These are phyloP conservation scores for Suillus occidentalis DNA, from an alignment of 768 basidiomycete species.

Conservation along the genomic window DNA sequence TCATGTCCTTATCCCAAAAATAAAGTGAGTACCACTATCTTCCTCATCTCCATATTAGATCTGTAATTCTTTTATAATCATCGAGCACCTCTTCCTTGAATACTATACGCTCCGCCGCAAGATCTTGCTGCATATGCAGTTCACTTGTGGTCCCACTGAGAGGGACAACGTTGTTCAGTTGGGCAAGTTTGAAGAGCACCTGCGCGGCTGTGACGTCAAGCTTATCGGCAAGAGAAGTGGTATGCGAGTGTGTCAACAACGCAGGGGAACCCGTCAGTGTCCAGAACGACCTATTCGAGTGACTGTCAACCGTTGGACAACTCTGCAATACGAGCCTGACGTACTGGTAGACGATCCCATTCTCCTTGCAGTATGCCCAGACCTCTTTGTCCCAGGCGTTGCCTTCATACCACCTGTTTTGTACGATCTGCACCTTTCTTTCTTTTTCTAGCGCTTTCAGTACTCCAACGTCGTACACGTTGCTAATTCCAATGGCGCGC, in stretches of 20 bases:
- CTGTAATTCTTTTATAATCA: slow-evolving; percentile 24
- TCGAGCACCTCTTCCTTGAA: slow-evolving; percentile 30
- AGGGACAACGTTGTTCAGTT: slow-evolving; percentile 65
- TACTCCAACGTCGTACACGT: slow-evolving; percentile 63
- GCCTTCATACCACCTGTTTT: slow-evolving; percentile 83
- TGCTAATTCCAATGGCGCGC: slow-evolving; percentile 71
- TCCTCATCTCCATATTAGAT: slow-evolving; percentile 32
- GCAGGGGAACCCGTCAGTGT: slow-evolving; percentile 77
- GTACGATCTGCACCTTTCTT: slow-evolving; percentile 69
- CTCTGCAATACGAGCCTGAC: slow-evolving; percentile 11
- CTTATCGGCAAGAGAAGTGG: slow-evolving; percentile 44
- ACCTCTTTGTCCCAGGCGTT: slow-evolving; percentile 75
- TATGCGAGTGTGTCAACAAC: slow-evolving; percentile 50
- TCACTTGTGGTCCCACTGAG: slow-evolving; percentile 73
- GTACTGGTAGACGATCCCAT: slow-evolving; percentile 74
- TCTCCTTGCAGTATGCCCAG: slow-evolving; percentile 58
- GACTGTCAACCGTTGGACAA: background rate
- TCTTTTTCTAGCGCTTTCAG: slow-evolving; percentile 53
- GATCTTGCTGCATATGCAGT: slow-evolving; percentile 66
- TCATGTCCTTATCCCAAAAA: background rate
- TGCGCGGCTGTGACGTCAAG: slow-evolving; percentile 62
- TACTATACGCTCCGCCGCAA: slow-evolving; percentile 43
- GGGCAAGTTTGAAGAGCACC: slow-evolving; percentile 66
- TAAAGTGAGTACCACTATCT: background rate
- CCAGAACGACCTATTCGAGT: slow-evolving; percentile 77